Evolutionary conservation across 257 asterid genomes (phyloP).

Genomic region (Solanum chiquidenum): DNA sequence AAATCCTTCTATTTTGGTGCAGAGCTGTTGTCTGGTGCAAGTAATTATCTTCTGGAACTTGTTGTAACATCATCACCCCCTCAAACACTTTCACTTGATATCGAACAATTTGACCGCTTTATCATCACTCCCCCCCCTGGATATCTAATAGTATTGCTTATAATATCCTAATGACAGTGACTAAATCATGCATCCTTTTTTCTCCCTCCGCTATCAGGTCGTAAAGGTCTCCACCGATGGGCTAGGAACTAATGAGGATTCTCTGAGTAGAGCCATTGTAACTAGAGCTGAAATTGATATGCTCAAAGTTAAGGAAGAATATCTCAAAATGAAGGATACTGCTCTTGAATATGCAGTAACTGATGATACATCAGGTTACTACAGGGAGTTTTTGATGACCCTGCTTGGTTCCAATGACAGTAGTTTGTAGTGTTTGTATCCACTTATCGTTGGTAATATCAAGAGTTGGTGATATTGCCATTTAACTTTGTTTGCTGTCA

Average conservation of each 20-base stretch:
- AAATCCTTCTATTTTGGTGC: not conserved
- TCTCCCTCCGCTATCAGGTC: constrained; percentile 22
- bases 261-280: constrained; percentile 55
- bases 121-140: not conserved
- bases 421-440: not conserved
- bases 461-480: not conserved
- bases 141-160: not conserved
- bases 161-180: not conserved
- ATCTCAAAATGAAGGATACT: constrained; percentile 24
- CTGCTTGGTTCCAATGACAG: constrained; percentile 41
- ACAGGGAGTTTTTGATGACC: constrained; percentile 56
- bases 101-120: not conserved
- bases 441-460: not conserved
- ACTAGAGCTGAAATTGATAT: constrained; percentile 66
- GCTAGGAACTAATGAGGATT: constrained; percentile 73
- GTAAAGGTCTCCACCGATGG: constrained; percentile 44
- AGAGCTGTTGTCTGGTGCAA: not conserved
- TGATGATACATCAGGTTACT: constrained; percentile 75
- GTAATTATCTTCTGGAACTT: not conserved
- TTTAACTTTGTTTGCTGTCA: not conserved
- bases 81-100: not conserved
- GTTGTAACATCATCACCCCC: not conserved
- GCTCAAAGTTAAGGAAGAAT: constrained; percentile 47
- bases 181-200: not conserved
- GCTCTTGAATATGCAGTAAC: constrained; percentile 43